These are phyloP conservation scores for Penicillium sp. DNA, from an alignment of 2,329 filamentous ascomycete genomes.

Conservation along the genomic window DNA sequence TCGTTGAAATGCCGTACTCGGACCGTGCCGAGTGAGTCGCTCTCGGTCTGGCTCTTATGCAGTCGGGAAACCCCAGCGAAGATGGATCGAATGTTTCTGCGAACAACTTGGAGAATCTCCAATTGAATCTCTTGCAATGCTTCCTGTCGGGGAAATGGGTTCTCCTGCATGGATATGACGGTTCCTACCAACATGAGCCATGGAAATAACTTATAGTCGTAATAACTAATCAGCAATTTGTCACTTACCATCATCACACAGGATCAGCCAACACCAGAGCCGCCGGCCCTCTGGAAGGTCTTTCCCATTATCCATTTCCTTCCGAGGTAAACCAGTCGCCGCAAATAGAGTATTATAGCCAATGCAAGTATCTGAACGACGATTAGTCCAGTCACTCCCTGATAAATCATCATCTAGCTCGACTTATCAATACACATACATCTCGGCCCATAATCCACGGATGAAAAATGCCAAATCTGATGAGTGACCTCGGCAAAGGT, in stretches of 20 bases:
- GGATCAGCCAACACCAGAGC: constrained; percentile 72
- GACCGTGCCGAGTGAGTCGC: constrained; percentile 55
- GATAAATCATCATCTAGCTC: constrained; percentile 8
- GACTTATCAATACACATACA: constrained; percentile 55
- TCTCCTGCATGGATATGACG: constrained; percentile 71
- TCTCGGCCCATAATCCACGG: constrained; percentile 68
- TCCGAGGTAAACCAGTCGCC: constrained; percentile 50
- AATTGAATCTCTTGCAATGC: constrained; percentile 31
- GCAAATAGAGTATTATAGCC: constrained; percentile 66
- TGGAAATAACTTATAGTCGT: no score
- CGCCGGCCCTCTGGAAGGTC: constrained; percentile 55
- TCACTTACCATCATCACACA: constrained; percentile 65
- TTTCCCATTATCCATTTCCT: constrained; percentile 31
- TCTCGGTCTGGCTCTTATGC: constrained; percentile 51
- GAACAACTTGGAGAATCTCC: constrained; percentile 43
- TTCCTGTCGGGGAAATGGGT: constrained; percentile 55
- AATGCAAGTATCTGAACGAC: constrained; percentile 63
- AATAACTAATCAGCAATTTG: background rate
- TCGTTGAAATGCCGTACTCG: constrained; percentile 45
- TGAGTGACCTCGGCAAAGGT: constrained; percentile 66
- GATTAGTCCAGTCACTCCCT: constrained; percentile 20
- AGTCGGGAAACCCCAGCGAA: constrained; percentile 64
- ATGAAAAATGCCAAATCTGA: constrained; percentile 76
- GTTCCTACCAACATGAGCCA: constrained; percentile 61
- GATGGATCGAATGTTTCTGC: constrained; percentile 64